Conservation (phyloP, 768 basidiomycete genomes). For the Favolaschia claudopus region DNA sequence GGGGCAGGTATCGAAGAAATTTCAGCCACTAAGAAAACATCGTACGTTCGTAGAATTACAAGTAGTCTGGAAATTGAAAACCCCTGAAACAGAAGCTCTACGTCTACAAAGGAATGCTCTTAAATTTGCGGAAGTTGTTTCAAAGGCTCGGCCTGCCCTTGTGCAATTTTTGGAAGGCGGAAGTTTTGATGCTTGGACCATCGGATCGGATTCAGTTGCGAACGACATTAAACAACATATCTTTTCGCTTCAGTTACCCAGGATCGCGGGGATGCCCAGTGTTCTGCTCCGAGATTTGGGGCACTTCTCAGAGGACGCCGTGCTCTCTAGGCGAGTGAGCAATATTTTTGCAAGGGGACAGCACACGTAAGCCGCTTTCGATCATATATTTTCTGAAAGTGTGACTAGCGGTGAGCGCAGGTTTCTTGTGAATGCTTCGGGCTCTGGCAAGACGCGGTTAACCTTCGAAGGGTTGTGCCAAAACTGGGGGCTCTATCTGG, state of each 20-base stretch:
- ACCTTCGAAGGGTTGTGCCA: constrained; percentile 14
- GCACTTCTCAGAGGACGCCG: not conserved
- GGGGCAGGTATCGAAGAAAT: not conserved
- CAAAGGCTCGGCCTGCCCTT: not conserved
- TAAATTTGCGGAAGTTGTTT: not conserved
- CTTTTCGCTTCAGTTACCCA: not conserved
- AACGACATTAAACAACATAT: no score
- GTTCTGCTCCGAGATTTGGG: not conserved
- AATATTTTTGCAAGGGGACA: not conserved
- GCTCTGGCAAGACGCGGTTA: constrained; percentile 14
- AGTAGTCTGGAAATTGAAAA: no score
- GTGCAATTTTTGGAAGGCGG: not conserved
- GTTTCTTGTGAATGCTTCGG: constrained; percentile 15
- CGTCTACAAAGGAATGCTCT: not conserved
- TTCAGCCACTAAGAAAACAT: not conserved
- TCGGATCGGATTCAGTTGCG: not conserved
- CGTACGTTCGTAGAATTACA: not conserved
- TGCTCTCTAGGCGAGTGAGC: not conserved
- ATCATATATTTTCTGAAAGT: no score
- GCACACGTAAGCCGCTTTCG: constrained; percentile 7
- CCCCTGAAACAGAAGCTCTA: not conserved
- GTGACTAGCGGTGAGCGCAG: not conserved
- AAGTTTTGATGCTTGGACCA: no score
- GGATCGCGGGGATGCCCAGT: not conserved
- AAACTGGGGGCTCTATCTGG: constrained; percentile 15